Conservation (phyloP, 306 rosid species). For the Parietaria judaica region DNA sequence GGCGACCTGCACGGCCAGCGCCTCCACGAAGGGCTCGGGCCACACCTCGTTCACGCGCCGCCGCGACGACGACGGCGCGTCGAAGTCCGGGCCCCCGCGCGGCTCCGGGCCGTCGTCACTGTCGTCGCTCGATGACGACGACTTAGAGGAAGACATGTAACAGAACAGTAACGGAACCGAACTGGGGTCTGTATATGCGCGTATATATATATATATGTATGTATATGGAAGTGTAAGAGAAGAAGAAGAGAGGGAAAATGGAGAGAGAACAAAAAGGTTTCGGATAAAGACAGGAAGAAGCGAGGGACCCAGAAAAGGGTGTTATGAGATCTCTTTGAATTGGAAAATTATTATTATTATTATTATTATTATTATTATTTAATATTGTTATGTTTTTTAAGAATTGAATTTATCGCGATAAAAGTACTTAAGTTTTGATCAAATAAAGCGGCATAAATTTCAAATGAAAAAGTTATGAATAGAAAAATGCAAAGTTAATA, state of each 20-base stretch:
- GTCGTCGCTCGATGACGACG: slow-evolving; percentile 23
- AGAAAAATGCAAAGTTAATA: no score
- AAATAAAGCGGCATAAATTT: no score
- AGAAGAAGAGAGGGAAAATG: slow-evolving; percentile 17
- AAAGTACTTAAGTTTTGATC: no score
- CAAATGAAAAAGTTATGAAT: no score
- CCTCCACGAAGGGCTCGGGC: slow-evolving; percentile 67
- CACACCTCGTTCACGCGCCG: slow-evolving; percentile 47
- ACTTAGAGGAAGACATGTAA: slow-evolving; percentile 45
- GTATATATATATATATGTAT: not conserved
- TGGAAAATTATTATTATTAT: not conserved
- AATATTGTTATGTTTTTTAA: not conserved
- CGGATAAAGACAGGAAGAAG: slow-evolving; percentile 65
- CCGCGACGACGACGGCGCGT: slow-evolving; percentile 62
- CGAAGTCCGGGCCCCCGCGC: slow-evolving; percentile 24
- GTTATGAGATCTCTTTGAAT: slow-evolving; percentile 32
- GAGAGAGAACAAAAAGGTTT: slow-evolving; percentile 58
- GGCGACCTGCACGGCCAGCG: slow-evolving; percentile 65
- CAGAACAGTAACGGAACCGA: slow-evolving; percentile 7
- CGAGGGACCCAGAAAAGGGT: slow-evolving; percentile 70
- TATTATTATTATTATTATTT: not conserved
- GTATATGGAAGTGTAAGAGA: slow-evolving; percentile 5
- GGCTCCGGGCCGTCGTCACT: slow-evolving; percentile 17
- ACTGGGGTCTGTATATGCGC: no score
- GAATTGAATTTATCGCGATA: no score